Percentiles rank a stretch among this genome's conserved stretches.
Evolutionary conservation across 768 basidiomycete species (phyloP).

Genomic region (Lactarius pseudohatsudake): DNA sequence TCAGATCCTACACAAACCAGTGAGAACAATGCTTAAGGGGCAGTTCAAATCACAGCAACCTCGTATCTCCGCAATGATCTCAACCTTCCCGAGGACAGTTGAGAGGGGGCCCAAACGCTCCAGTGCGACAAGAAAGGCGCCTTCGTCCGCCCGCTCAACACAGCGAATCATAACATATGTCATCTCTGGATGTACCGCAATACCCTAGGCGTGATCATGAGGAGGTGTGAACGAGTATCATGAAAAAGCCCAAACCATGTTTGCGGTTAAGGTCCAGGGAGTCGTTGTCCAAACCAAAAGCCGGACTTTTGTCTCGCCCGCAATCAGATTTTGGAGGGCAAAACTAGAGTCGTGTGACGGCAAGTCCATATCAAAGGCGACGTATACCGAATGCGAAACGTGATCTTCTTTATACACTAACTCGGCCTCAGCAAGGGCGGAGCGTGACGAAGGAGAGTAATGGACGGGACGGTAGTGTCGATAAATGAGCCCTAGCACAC

Average conservation of each 20-base stretch:
- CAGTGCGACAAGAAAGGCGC: slow-evolving; percentile 37
- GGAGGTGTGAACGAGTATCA: slow-evolving; percentile 9
- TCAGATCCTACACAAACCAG: slow-evolving; percentile 40
- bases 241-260: slow-evolving; percentile 63
- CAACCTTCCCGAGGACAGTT: slow-evolving; percentile 39
- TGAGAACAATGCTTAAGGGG: neutral
- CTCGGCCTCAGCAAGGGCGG: slow-evolving; percentile 95
- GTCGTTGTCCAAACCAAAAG: slow-evolving; percentile 96
- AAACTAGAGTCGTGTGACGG: slow-evolving; percentile 29
- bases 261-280: slow-evolving; percentile 94
- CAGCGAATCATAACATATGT: slow-evolving; percentile 55
- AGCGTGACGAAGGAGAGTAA: slow-evolving; percentile 92
- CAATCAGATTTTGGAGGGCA: slow-evolving; percentile 37
- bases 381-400: slow-evolving; percentile 83
- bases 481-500: slow-evolving; percentile 69
- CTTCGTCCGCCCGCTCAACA: slow-evolving; percentile 22
- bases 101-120: slow-evolving; percentile 38
- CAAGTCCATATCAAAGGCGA: slow-evolving; percentile 65
- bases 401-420: slow-evolving; percentile 88
- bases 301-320: slow-evolving; percentile 40
- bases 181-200: slow-evolving; percentile 78
- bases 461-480: slow-evolving; percentile 87
- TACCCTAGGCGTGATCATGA: slow-evolving; percentile 55
- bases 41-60: slow-evolving; percentile 1
- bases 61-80: slow-evolving; percentile 37